Conservation (phyloP, 164 flowering plant species). For the Euptelea pleiosperma region DNA sequence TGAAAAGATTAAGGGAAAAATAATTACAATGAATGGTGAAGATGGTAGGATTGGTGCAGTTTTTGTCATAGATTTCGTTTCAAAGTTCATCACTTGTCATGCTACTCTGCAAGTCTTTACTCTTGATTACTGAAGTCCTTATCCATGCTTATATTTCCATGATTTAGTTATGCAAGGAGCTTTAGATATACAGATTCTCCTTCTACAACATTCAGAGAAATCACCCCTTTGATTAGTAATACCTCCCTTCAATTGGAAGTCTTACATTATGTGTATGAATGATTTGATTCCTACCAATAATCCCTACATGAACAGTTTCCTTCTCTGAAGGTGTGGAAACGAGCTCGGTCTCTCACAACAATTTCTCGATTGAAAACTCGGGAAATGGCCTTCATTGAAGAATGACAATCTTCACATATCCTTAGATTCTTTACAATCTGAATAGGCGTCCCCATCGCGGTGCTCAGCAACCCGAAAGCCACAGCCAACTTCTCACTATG, state of each 20-base stretch:
- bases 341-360: conserved; percentile 45
- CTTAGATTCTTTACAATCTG: conserved; percentile 50
- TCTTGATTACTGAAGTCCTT: no score
- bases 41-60: no score
- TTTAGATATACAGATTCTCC: no score
- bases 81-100: no score
- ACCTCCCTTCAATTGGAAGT: neutral
- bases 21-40: no score
- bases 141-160: no score
- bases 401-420: conserved; percentile 56
- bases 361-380: conserved; percentile 43
- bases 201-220: no score
- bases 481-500: conserved; percentile 62
- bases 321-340: conserved; percentile 44
- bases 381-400: conserved; percentile 44
- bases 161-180: no score
- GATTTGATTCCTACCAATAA: conserved; percentile 31
- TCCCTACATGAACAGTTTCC: conserved; percentile 51
- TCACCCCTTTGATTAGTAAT: no score
- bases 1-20: no score
- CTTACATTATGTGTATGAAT: neutral
- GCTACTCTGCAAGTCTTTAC: no score
- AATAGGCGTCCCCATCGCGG: conserved; percentile 34
- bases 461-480: conserved; percentile 50
- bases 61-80: no score